These are phyloP conservation scores for Eucalyptus melliodora DNA, from an alignment of 345 rosid species.

Conservation along the genomic window DNA sequence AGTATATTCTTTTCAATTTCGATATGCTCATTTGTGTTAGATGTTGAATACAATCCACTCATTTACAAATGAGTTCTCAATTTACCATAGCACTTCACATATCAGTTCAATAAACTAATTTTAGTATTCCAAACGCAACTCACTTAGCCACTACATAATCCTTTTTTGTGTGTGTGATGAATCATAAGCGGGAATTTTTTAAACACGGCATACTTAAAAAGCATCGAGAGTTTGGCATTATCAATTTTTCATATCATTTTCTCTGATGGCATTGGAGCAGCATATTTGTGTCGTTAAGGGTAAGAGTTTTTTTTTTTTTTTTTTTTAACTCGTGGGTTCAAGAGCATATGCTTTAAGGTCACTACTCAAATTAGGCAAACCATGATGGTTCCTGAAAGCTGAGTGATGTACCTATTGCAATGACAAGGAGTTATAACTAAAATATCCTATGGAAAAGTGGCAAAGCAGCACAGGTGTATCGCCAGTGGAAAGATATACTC, in stretches of 20 bases:
- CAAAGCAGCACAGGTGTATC: background rate
- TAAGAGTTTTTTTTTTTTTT: background rate
- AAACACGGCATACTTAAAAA: background rate
- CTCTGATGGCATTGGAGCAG: background rate
- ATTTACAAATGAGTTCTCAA: background rate
- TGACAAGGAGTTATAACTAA: background rate
- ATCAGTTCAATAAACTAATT: background rate
- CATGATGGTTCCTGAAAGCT: background rate
- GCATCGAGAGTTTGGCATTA: background rate
- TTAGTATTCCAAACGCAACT: background rate
- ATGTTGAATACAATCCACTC: background rate
- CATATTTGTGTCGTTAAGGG: background rate
- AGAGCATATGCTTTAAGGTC: background rate
- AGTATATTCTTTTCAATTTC: background rate
- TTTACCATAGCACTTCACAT: background rate
- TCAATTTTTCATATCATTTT: background rate
- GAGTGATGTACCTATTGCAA: background rate
- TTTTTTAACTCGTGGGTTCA: background rate
- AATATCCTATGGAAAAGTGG: background rate
- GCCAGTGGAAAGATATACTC: background rate
- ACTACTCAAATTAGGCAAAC: background rate
- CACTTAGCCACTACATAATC: background rate
- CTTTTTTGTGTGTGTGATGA: background rate
- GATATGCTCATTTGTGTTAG: background rate
- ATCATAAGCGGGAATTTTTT: background rate